Base-by-base conservation (phyloP, 495 filamentous ascomycete species). In the Podospora bellae-mahoneyi region DNA sequence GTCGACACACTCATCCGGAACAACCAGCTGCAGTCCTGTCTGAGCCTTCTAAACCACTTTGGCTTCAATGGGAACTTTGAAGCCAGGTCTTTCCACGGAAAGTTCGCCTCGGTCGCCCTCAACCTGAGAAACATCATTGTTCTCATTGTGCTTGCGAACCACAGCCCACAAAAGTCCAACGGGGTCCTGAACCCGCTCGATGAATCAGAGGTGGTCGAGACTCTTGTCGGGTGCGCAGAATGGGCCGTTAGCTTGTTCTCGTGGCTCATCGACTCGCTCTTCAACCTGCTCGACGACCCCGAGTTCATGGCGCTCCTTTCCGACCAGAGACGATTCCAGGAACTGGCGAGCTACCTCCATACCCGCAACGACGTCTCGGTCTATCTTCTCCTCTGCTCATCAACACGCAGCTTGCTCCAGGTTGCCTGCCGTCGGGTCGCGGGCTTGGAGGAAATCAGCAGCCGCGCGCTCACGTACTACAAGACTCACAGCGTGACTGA, bases 91-190 rank as follows among this genome's bases (percentile, higher is more conserved):
- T 82, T 91, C 27, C 76, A 86, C 32, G 89, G 89, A 28, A 91
- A 90, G 72, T 81, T 96, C 61, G 86, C 92, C n/a, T 90, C 88
- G 84, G 78, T 89, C 1, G 86, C 88, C 44, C 79, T 96, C 48
- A 88, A 91, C 74, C 80, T 94, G 44, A 85, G 91, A 53, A 89
- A 90, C 72, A 84, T 89, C 18, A 86, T 89, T 4, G 81, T 91
- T 54, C 82, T 90, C 66, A 87, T 91, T 68, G 87, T 84, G 1
- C 86, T 88, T 56, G 86, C 86, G 68, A 87, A 78, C 77, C 82
- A 81, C 69, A 75, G 78, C 71, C 70, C 76, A 71, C 66, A 79
- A 74, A 76, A 62, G 64, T 70, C 74, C 62, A 67, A 75, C 68
- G 74, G 70, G 62, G 79, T 77, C 65, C 76, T 83, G 53, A 83